Evolutionary conservation across 2,329 filamentous ascomycete genomes (phyloP).

Genomic region (Thermothelomyces thermophilus): DNA sequence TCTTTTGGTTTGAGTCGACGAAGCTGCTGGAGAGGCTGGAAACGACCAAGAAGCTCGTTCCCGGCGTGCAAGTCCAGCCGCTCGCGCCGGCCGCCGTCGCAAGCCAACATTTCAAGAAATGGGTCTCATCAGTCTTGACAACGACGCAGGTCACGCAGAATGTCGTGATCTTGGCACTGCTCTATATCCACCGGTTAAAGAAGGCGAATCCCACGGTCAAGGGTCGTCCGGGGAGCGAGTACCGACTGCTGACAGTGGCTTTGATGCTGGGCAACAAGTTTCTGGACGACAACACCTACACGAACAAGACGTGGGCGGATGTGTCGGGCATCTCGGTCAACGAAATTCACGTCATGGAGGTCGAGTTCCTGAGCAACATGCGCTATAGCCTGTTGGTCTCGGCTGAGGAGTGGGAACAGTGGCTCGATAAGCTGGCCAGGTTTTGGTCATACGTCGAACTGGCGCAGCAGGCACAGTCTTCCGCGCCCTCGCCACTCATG

Average conservation of each 20-base stretch:
- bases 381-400: slow-evolving; percentile 87
- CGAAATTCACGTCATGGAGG: slow-evolving; percentile 98
- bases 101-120: slow-evolving; percentile 77
- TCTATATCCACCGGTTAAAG: slow-evolving; percentile 93
- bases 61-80: slow-evolving; percentile 38
- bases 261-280: slow-evolving; percentile 99
- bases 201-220: slow-evolving; percentile 82
- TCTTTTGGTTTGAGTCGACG: slow-evolving; percentile 95
- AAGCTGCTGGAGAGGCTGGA: slow-evolving; percentile 72
- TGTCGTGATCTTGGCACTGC: slow-evolving; percentile 78
- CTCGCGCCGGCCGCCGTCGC: slow-evolving; percentile 69
- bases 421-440: slow-evolving; percentile 74
- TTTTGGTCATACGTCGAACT: slow-evolving; percentile 79
- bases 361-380: slow-evolving; percentile 99
- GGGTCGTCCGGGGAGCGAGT: slow-evolving; percentile 89
- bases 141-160: slow-evolving; percentile 97
- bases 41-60: slow-evolving; percentile 42
- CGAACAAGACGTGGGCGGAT: slow-evolving; percentile 98
- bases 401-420: slow-evolving; percentile 76
- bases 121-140: slow-evolving; percentile 83
- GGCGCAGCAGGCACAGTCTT: slow-evolving; percentile 37
- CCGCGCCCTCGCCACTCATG: slow-evolving; percentile 36
- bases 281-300: slow-evolving; percentile 97
- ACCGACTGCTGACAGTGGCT: slow-evolving; percentile 83
- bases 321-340: slow-evolving; percentile 89